Conservation (phyloP, 2,329 filamentous ascomycete species). For the Knufia fluminis region DNA sequence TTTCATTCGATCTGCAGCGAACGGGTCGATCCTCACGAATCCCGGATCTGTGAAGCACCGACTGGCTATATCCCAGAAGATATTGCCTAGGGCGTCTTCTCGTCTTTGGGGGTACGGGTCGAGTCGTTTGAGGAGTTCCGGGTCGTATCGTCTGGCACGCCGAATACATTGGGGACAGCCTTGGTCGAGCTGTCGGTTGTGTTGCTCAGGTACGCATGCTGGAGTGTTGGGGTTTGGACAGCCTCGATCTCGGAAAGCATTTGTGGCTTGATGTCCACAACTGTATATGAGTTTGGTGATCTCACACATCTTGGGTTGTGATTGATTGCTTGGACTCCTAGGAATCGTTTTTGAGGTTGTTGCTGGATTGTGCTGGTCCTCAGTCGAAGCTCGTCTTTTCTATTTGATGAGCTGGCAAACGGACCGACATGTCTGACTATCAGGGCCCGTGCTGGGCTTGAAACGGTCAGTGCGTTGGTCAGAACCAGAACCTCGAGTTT, state of each 20-base stretch:
- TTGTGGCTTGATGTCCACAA: conserved; percentile 18
- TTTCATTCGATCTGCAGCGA: conserved; percentile 9
- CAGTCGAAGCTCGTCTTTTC: background rate
- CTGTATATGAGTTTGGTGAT: conserved; percentile 14
- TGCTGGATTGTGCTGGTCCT: background rate
- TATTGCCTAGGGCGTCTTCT: background rate
- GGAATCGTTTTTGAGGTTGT: background rate
- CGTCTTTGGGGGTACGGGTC: conserved; percentile 1
- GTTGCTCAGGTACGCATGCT: conserved; percentile 12
- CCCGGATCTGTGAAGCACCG: conserved; percentile 21
- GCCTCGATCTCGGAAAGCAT: conserved; percentile 15
- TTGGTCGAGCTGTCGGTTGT: background rate
- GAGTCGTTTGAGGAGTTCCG: background rate
- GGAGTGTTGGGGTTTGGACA: conserved; percentile 11
- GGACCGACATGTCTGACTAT: background rate
- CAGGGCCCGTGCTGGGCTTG: background rate
- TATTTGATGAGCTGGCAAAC: background rate
- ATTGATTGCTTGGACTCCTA: background rate
- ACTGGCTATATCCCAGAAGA: conserved; percentile 17
- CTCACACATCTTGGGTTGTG: conserved; percentile 16
- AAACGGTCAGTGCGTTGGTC: background rate
- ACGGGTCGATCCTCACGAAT: conserved; percentile 18
- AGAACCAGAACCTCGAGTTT: too few species aligned
- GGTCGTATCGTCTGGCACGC: background rate
- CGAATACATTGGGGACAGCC: background rate